These are phyloP conservation scores for Candida boleticola DNA, from an alignment of 805 yeast genomes.

Conservation along the genomic window DNA sequence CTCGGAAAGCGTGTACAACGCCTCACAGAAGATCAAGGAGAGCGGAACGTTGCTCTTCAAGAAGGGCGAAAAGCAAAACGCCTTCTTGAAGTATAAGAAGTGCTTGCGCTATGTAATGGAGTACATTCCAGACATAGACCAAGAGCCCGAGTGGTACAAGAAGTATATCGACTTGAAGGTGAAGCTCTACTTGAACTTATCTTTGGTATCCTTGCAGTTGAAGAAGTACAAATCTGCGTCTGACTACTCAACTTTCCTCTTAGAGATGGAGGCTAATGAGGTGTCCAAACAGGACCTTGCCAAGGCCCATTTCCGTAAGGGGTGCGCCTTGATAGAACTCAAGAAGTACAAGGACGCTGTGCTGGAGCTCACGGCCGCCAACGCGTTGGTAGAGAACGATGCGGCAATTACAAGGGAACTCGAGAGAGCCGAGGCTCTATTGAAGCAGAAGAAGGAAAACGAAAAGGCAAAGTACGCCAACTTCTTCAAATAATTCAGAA, in stretches of 20 bases:
- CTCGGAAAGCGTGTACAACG: constrained; percentile 49
- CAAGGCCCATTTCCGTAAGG: constrained; percentile 59
- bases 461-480: constrained; percentile 59
- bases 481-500: constrained; percentile 46
- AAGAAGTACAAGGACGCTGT: constrained; percentile 52
- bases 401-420: constrained; percentile 45
- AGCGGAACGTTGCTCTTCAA: constrained; percentile 65
- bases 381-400: constrained; percentile 47
- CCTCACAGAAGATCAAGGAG: constrained; percentile 56
- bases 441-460: constrained; percentile 44
- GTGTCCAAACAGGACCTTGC: constrained; percentile 44
- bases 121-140: constrained; percentile 66
- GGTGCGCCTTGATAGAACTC: constrained; percentile 41
- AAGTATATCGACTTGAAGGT: constrained; percentile 52
- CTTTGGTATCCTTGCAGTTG: constrained; percentile 51
- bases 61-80: constrained; percentile 46
- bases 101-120: constrained; percentile 70
- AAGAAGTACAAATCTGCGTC: constrained; percentile 48
- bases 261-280: constrained; percentile 45
- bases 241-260: constrained; percentile 53
- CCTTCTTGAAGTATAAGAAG: constrained; percentile 63
- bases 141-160: constrained; percentile 49
- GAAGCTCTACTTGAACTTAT: constrained; percentile 57
- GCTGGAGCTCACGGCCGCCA: constrained; percentile 44
- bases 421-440: constrained; percentile 34